Percentiles rank a stretch among this genome's conserved stretches.
Conservation (phyloP, 257 asterid species). For the Solanum clarkiae region DNA sequence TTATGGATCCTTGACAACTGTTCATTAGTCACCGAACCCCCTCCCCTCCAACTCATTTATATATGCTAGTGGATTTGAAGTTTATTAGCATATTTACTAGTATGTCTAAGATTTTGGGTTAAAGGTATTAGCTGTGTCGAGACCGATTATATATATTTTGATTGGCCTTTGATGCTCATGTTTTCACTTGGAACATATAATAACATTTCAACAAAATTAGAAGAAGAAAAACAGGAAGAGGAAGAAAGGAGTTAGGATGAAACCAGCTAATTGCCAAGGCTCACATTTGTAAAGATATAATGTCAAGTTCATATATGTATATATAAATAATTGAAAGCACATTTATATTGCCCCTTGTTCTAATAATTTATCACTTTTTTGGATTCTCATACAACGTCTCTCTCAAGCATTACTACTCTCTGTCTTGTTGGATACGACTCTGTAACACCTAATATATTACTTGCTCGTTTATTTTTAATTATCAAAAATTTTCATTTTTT, state of each 20-base stretch:
- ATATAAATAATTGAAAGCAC: no score
- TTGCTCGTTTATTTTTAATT: no score
- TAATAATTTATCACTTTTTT: slow-evolving; percentile 11
- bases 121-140: neutral
- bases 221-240: neutral
- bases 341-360: slow-evolving; percentile 17
- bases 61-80: neutral
- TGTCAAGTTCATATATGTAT: slow-evolving; percentile 63
- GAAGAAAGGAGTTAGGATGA: neutral
- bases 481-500: no score
- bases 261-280: slow-evolving; percentile 90
- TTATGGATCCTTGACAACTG: neutral
- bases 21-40: neutral
- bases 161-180: neutral
- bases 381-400: slow-evolving; percentile 56
- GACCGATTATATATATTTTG: neutral
- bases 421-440: neutral
- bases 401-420: slow-evolving; percentile 40
- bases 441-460: no score
- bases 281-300: slow-evolving; percentile 95
- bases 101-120: no score
- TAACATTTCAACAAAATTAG: neutral
- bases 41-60: no score
- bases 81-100: no score
- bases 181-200: neutral